Conservation (phyloP, 2,329 filamentous ascomycete genomes). For the Seiridium cupressi region DNA sequence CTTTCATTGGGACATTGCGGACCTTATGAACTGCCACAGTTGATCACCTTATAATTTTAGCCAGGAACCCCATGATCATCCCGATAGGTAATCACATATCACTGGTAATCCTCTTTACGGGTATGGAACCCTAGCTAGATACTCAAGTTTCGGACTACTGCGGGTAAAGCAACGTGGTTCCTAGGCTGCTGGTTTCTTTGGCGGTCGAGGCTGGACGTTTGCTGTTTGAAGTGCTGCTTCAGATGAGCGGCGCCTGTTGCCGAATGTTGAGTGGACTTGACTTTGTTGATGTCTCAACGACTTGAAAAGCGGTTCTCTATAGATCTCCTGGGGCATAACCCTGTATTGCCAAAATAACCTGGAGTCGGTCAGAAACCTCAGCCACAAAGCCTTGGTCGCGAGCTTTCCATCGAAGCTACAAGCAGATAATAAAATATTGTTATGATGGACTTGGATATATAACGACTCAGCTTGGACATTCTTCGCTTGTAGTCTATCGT, state of each 20-base stretch:
- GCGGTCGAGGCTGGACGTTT: not conserved
- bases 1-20: no score
- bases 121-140: no score
- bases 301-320: no score
- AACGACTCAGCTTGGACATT: not conserved
- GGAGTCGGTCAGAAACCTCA: not conserved
- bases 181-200: not conserved
- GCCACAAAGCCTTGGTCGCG: not conserved
- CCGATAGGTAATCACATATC: no score
- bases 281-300: not conserved
- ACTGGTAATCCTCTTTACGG: no score
- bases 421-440: not conserved
- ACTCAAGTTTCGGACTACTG: no score
- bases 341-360: not conserved
- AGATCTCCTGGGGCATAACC: no score
- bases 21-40: no score
- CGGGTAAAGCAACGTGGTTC: no score
- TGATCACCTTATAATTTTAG: no score
- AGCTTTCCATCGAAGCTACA: not conserved
- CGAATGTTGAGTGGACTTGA: not conserved
- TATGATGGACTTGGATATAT: not conserved
- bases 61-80: no score
- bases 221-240: not conserved
- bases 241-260: not conserved
- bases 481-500: not conserved